phyloP scores from a whole-genome alignment of 2,329 filamentous ascomycete genomes.

The Endoconidiophora laricicola region DNA sequence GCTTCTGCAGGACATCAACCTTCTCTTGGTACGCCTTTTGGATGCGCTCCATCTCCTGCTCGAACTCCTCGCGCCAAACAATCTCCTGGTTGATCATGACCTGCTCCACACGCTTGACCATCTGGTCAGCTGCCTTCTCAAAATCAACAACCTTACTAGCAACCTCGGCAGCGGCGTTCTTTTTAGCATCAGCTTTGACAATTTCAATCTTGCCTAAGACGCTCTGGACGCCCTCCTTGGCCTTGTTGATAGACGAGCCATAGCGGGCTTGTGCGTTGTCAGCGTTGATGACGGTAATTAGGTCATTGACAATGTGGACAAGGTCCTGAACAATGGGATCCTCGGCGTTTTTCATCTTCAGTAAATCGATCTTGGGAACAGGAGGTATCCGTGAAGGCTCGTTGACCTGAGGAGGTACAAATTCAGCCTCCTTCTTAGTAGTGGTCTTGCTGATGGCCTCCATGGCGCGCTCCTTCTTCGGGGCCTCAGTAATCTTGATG shows the following conservation, averaged over 20 bases:
- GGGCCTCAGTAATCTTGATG: conserved; percentile 17
- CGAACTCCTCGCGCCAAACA: conserved; percentile 77
- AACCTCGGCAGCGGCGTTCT: conserved; percentile 60
- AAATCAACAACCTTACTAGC: conserved; percentile 59
- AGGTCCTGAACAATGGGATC: conserved; percentile 86
- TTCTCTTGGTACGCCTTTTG: conserved; percentile 64
- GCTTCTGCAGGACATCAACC: conserved; percentile 60
- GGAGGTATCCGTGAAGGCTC: conserved; percentile 48
- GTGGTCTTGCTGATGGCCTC: conserved; percentile 18
- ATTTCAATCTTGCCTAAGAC: conserved; percentile 63
- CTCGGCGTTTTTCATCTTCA: conserved; percentile 56
- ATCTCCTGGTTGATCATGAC: conserved; percentile 68
- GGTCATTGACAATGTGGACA: conserved; percentile 87
- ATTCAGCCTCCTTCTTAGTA: conserved; percentile 19
- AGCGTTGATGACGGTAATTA: conserved; percentile 84
- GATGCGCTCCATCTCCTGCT: conserved; percentile 65
- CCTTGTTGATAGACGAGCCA: conserved; percentile 61
- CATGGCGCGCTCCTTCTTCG: conserved; percentile 18
- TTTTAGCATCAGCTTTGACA: conserved; percentile 52
- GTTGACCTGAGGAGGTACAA: conserved; percentile 45
- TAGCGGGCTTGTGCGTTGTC: conserved; percentile 67
- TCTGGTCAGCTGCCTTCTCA: conserved; percentile 68
- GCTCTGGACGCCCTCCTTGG: conserved; percentile 65
- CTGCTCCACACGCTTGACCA: conserved; percentile 74
- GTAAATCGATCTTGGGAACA: conserved; percentile 56